These are phyloP conservation scores for Plenodomus biglobosus DNA, from an alignment of 2,329 filamentous ascomycete genomes.

Conservation along the genomic window DNA sequence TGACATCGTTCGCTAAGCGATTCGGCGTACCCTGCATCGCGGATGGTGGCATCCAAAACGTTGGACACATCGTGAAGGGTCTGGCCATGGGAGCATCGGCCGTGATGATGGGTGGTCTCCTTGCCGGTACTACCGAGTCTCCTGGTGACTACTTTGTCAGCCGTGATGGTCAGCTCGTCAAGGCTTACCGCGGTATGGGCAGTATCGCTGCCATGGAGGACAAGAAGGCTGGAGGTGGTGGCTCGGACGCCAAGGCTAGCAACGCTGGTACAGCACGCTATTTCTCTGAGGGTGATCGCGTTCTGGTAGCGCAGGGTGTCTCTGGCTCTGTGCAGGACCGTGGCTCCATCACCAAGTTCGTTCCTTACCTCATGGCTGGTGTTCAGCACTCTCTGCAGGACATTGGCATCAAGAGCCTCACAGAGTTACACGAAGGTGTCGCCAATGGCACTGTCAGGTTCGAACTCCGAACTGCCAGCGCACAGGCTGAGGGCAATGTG, in stretches of 20 bases:
- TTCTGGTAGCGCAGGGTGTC: slow-evolving; percentile 95
- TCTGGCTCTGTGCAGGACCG: slow-evolving; percentile 81
- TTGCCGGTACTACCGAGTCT: slow-evolving; percentile 96
- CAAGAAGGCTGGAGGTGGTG: slow-evolving; percentile 82
- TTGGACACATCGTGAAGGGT: slow-evolving; percentile 98
- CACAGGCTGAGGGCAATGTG: slow-evolving; percentile 93
- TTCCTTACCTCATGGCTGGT: slow-evolving; percentile 92
- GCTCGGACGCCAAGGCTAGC: slow-evolving; percentile 67
- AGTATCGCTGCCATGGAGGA: slow-evolving; percentile 99
- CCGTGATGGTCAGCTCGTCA: slow-evolving; percentile 95
- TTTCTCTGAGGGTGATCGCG: slow-evolving; percentile 94
- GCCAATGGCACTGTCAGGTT: slow-evolving; percentile 78
- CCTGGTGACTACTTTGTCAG: slow-evolving; percentile 96
- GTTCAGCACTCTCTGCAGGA: slow-evolving; percentile 98
- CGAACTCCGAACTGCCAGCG: slow-evolving; percentile 90
- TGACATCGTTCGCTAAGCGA: slow-evolving; percentile 82
- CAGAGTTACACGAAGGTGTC: slow-evolving; percentile 75
- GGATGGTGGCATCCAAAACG: slow-evolving; percentile 96
- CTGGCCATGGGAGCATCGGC: slow-evolving; percentile 90
- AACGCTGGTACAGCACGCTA: slow-evolving; percentile 97
- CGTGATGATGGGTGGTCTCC: slow-evolving; percentile 98
- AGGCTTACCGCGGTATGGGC: slow-evolving; percentile 99
- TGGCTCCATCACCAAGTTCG: slow-evolving; percentile 88
- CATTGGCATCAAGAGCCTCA: slow-evolving; percentile 80
- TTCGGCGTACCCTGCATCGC: slow-evolving; percentile 98